Base-by-base conservation (phyloP, 805 yeast genomes). In the Wickerhamomyces mucosus region DNA sequence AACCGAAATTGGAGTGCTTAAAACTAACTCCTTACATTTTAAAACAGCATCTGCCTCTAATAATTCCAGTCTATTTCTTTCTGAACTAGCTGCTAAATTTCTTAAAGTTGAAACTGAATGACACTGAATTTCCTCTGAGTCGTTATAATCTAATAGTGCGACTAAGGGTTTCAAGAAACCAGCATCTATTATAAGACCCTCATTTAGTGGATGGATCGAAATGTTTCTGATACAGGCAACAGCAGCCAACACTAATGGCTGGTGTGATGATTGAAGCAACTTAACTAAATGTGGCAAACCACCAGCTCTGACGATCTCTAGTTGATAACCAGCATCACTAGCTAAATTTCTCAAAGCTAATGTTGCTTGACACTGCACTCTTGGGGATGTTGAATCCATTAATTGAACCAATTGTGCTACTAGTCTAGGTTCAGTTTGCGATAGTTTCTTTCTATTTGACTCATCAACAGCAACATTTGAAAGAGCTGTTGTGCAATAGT, bases 311-410 rank as follows among this genome's bases (percentile, higher is more conserved):
- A 89, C 97, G 43, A 89, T 88, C 54, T 89, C 97, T 40, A 89
- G 72, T 61, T 92, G 99, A 60, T 92, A 92, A 42, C 86, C 80
- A 13, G 92, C 85, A 59, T 92, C 99, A 4, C 95, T 81, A 1
- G 98, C 99, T 50, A 92, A 71, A 53, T 92, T 92, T 60, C 99
- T 74, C 45, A 92, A 67, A 2, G 97, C 98, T 40, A 92, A 67
- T 5, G 98, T 94, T 1, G 98, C 97, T 63, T 92, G 98, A 59
- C 99, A 92, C 59, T 92, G 96, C 21, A 92, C 96, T 46, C 97
- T 72, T 22, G 96, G 89, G 28, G 92, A 75, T 10, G 86, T 79
- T 3, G 94, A 82, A 52, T 84, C 94, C 97, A 92, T 89, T 43
- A 92, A 68, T 41, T 73, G 73, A 18, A 92, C 96, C 41, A 92